Base-by-base conservation (phyloP, 2,329 filamentous ascomycete species). In the Orbilia brochopaga region DNA sequence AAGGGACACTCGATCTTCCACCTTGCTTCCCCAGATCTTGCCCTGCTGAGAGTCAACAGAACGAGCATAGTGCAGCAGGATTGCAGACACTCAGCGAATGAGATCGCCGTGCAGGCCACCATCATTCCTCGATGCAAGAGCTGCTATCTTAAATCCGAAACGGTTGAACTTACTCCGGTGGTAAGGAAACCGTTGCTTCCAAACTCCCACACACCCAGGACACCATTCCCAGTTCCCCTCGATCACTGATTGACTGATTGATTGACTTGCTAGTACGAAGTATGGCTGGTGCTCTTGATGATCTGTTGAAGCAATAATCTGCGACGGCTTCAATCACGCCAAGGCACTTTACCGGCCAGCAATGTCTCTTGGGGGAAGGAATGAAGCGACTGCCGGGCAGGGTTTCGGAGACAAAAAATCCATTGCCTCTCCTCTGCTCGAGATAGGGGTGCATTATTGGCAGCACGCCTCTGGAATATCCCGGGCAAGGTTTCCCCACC, bases 1-100 rank as follows among this genome's bases (percentile, higher is more conserved):
- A 59, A 69, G 44, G 44, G 58, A 70, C 59, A 50, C 44, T 70
- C 66, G 66, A 70, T 70, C 66, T 59, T 32, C 54, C 46, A 51
- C 17, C 59, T 56, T 15, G 44, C 24, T 70, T 58, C 53, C 19
- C 30, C 46, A 70, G 66, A 70, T 70, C 66, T 70, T 64, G 59
- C 48, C n/a, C 59, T 64, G 13, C 46, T 59, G 46, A 35, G 40
- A 27, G 30, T 2, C 4, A 7, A 23, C 48, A 40, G 23, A 37
- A 70, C 10, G 46, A 51, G 46, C 7, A 8, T 51, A 51, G 59
- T 59, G 66, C 24, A n/a, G 19, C n/a, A 51, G 46, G 46, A 13
- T 23, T 23, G 27, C 27, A n/a, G 10, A 35, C 11, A 44, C n/a
- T 40, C 35, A 51, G 59, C 66, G 59, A 70, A 64, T 70, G 17